Evolutionary conservation across 148 eudicot genomes (phyloP), one percentile per base, ranked within the genome.

Genomic region (Mesembryanthemum crystallinum): DNA sequence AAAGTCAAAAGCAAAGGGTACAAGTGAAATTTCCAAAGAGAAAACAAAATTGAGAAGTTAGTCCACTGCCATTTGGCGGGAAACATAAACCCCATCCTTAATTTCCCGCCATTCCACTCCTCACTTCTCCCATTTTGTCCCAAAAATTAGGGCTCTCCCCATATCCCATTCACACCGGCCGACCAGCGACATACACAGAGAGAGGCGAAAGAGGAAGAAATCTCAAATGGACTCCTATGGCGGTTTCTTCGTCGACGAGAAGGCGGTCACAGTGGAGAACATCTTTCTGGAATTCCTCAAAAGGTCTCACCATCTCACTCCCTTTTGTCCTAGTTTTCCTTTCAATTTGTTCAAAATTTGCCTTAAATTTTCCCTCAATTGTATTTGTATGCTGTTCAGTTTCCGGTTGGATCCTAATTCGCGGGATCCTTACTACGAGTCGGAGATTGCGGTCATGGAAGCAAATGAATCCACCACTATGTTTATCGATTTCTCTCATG

Each of bases 401-500:
- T 92, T 90, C 73, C 78, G 85, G 68, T 64, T 76, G 51, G 88
- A 88, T 29, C 76, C 81, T 35, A 87, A 84, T 73, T 66, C 87
- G 2, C 74, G 84, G 20, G 89, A 88, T 49, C 88, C 92, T 1
- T 83, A 54, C 71, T 92, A 95, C 52, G 84, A 81, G 25, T 76
- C 89, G 8, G 99, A 95, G 83, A 82, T 92, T 17, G 92, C 79
- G 45, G 88, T 84, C 15, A 89, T 95, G 94, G 88, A 85, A 57
- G 85, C 87, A 8, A 88, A 79, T 54, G 99, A 95, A 62, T 87
- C 97, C 25, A 88, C 86, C 76, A 95, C 99, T 11, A 95, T 95
- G 94, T 95, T 86, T 78, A 80, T 95, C 30, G 99, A 95, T 73
- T 95, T 95, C 87, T 88, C 94, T 11, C 99, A 95, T 67, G 94